phyloP scores from a whole-genome alignment of 805 yeast genomes.

The Debaryomyces tyrocola region DNA sequence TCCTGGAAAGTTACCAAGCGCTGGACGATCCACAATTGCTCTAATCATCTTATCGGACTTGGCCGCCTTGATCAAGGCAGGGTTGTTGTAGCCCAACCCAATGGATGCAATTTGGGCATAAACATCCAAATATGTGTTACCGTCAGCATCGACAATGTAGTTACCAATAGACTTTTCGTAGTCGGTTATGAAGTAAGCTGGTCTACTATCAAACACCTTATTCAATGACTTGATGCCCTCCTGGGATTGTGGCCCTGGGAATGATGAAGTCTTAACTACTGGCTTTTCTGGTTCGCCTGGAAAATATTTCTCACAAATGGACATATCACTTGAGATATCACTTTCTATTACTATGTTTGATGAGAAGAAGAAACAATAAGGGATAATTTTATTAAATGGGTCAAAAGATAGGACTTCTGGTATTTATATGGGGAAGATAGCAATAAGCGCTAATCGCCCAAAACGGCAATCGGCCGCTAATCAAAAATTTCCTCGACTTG shows the following conservation, averaged over 20 bases:
- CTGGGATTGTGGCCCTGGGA: slow-evolving; percentile 78
- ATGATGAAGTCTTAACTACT: slow-evolving; percentile 48
- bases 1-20: slow-evolving; percentile 80
- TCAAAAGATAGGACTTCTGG: too few relatives aligned
- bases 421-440: too few relatives aligned
- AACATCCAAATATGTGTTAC: slow-evolving; percentile 70
- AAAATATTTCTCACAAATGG: slow-evolving; percentile 58
- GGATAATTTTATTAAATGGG: too few relatives aligned
- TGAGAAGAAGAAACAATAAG: too few relatives aligned
- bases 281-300: slow-evolving; percentile 83
- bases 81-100: slow-evolving; percentile 45
- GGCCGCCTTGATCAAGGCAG: slow-evolving; percentile 37
- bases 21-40: slow-evolving; percentile 62
- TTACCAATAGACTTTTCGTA: slow-evolving; percentile 75
- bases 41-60: slow-evolving; percentile 40
- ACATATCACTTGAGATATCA: slow-evolving; percentile 15
- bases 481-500: too few relatives aligned
- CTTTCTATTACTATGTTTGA: too few relatives aligned
- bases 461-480: too few relatives aligned
- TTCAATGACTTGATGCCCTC: slow-evolving; percentile 53
- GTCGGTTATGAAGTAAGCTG: slow-evolving; percentile 75
- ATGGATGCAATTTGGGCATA: slow-evolving; percentile 55
- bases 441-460: too few relatives aligned
- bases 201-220: slow-evolving; percentile 67
- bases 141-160: slow-evolving; percentile 79